These are phyloP conservation scores for Scheffersomyces illinoinensis DNA, from an alignment of 1,139 yeast genomes.

Conservation along the genomic window DNA sequence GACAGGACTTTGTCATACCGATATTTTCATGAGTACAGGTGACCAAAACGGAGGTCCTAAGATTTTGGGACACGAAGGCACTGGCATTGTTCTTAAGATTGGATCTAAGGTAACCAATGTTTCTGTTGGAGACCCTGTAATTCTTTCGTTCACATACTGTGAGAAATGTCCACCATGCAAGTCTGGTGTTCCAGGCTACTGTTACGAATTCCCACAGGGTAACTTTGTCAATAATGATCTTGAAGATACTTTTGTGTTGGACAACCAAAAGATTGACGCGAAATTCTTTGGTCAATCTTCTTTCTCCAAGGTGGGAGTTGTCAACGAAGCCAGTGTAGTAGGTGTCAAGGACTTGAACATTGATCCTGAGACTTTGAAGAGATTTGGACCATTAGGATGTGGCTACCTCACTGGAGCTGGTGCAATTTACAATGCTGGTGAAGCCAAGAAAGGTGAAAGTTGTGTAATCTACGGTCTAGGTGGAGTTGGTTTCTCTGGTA, in stretches of 20 bases:
- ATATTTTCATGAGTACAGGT: not conserved
- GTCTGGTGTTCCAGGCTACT: not conserved
- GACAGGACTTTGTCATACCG: slow-evolving; percentile 6
- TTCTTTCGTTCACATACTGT: slow-evolving; percentile 5
- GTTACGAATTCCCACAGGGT: not conserved
- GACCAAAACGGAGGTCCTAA: not conserved
- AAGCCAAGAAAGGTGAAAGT: slow-evolving; percentile 7
- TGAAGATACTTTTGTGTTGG: not conserved
- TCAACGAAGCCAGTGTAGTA: slow-evolving; percentile 2
- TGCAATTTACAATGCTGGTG: slow-evolving; percentile 6
- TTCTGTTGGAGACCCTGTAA: slow-evolving; percentile 3
- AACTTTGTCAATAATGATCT: slow-evolving; percentile 1
- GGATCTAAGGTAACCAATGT: slow-evolving; percentile 2
- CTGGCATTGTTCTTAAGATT: slow-evolving; percentile 3
- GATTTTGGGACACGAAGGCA: slow-evolving; percentile 6
- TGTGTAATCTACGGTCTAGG: slow-evolving; percentile 35
- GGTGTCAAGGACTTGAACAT: slow-evolving; percentile 2
- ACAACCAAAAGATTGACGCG: slow-evolving; percentile 1
- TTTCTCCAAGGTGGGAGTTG: slow-evolving; percentile 1
- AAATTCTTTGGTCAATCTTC: slow-evolving; percentile 7
- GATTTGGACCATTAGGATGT: slow-evolving; percentile 7
- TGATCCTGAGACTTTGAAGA: slow-evolving; percentile 1
- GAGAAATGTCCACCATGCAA: slow-evolving; percentile 1
- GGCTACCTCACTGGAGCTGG: slow-evolving; percentile 8
- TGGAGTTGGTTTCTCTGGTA: slow-evolving; percentile 46